These are phyloP conservation scores for Phaeosphaeriaceae sp. DNA, from an alignment of 2,329 filamentous ascomycete species.

Conservation along the genomic window DNA sequence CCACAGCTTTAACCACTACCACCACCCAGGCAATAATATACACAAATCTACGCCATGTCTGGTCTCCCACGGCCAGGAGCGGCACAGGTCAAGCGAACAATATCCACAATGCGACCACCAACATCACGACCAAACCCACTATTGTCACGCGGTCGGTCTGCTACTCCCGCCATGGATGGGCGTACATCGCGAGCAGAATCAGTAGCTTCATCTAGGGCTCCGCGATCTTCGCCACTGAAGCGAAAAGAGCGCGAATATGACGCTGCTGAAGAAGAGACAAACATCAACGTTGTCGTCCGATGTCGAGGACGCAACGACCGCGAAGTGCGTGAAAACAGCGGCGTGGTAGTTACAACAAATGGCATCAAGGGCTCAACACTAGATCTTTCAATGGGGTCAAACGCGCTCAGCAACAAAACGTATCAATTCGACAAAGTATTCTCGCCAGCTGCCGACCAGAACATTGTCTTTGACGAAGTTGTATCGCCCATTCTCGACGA, in stretches of 20 bases:
- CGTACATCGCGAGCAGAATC: conserved; percentile 75
- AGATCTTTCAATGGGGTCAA: conserved; percentile 89
- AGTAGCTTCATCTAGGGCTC: conserved; percentile 60
- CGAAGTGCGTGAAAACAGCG: conserved; percentile 92
- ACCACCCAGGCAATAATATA: conserved; percentile 14
- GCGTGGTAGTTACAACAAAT: conserved; percentile 86
- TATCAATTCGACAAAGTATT: conserved; percentile 98
- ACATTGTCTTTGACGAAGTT: conserved; percentile 93
- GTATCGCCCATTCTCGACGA: conserved; percentile 92
- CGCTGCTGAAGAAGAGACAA: conserved; percentile 78
- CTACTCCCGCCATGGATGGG: conserved; percentile 54
- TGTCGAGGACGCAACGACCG: conserved; percentile 92
- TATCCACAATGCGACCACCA: conserved; percentile 60
- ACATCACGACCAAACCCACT: conserved; percentile 55
- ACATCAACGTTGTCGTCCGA: conserved; percentile 96
- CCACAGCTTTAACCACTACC: conserved; percentile 17
- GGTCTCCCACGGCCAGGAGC: conserved; percentile 60
- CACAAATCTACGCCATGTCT: conserved; percentile 54
- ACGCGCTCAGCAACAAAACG: conserved; percentile 90
- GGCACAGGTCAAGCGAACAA: conserved; percentile 56
- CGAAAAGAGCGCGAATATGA: conserved; percentile 89
- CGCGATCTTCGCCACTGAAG: conserved; percentile 65
- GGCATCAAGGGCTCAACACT: conserved; percentile 86
- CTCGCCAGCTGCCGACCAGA: conserved; percentile 91
- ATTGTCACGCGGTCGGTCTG: conserved; percentile 58